Percentiles rank a stretch among this genome's conserved stretches.
Evolutionary conservation across 2,329 filamentous ascomycete species (phyloP).

Genomic region (Exserohilum turcica): DNA sequence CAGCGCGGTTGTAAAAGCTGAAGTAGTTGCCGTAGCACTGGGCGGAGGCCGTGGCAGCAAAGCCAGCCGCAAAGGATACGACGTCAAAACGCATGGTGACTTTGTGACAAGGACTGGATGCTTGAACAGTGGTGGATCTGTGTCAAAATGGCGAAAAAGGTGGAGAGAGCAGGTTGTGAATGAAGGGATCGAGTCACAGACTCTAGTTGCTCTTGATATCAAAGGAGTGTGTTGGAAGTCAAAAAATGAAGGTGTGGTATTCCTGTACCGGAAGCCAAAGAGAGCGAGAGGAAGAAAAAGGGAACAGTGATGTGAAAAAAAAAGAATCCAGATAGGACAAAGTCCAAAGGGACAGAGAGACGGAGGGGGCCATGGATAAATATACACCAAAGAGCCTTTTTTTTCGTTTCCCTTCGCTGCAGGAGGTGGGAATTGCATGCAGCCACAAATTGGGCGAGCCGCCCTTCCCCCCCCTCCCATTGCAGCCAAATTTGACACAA

Average conservation of each 20-base stretch:
- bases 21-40: constrained; percentile 48
- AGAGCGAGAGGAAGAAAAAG: constrained; percentile 1
- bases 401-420: too few species aligned
- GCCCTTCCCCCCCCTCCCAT: too few species aligned
- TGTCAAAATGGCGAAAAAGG: constrained; percentile 23
- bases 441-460: constrained; percentile 18
- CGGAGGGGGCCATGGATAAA: constrained; percentile 25
- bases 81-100: constrained; percentile 38
- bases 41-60: constrained; percentile 39
- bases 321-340: constrained; percentile 30
- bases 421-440: constrained; percentile 20
- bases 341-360: constrained; percentile 22
- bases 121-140: constrained; percentile 12
- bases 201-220: constrained; percentile 25
- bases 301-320: constrained; percentile 1
- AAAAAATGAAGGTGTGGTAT: constrained; percentile 39
- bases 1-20: constrained; percentile 46
- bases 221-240: constrained; percentile 33
- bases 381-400: constrained; percentile 27
- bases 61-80: constrained; percentile 34
- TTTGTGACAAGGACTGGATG: constrained; percentile 5
- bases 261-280: constrained; percentile 34
- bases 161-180: constrained; percentile 28
- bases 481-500: constrained; percentile 16
- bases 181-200: constrained; percentile 43